Percentiles rank a stretch among this genome's conserved stretches.
Conservation (phyloP, 768 basidiomycete species). For the Saitozyma podzolica region DNA sequence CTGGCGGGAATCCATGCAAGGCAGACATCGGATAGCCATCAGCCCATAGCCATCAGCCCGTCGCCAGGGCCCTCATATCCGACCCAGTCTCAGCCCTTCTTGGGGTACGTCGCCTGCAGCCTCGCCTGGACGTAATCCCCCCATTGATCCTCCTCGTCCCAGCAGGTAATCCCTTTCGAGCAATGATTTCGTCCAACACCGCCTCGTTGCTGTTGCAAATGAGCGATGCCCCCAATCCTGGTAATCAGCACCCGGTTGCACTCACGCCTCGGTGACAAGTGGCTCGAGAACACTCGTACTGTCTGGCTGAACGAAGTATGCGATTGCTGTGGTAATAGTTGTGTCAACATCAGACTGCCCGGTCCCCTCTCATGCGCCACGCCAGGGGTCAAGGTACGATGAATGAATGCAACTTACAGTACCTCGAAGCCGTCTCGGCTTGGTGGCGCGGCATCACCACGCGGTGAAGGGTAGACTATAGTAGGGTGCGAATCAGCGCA, state of each 20-base stretch:
- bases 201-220: neutral
- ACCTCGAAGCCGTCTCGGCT: conserved; percentile 18
- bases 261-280: neutral
- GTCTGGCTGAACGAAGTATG: conserved; percentile 38
- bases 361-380: no score
- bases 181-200: conserved; percentile 11
- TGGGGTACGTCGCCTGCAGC: no score
- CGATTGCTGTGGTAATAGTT: conserved; percentile 15
- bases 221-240: neutral
- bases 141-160: conserved; percentile 10
- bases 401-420: conserved; percentile 12
- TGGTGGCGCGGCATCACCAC: conserved; percentile 26
- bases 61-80: no score
- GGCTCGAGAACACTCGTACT: conserved; percentile 17
- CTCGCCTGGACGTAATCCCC: conserved; percentile 6
- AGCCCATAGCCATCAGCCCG: no score
- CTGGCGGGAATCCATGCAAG: no score
- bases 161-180: conserved; percentile 12
- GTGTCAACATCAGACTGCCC: no score
- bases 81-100: no score
- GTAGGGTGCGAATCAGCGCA: neutral
- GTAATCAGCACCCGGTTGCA: neutral
- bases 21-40: no score
- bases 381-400: neutral
- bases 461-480: conserved; percentile 34